Percentiles rank a stretch among this genome's conserved stretches.
phyloP scores from a whole-genome alignment of 139 green algal genomes.

The Pseudopediastrum boryanum region DNA sequence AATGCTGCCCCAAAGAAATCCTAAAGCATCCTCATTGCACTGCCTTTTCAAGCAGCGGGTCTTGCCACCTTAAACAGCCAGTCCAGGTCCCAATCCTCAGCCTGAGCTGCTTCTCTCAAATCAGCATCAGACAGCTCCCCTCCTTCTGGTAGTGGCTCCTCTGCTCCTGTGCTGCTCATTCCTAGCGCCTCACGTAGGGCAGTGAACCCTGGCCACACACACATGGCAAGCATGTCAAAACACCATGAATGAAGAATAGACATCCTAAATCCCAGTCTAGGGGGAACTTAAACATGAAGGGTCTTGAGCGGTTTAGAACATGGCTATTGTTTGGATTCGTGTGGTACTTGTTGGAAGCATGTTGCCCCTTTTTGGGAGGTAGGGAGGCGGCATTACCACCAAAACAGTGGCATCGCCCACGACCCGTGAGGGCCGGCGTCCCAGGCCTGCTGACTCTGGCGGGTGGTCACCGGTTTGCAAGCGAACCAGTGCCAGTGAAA shows the following conservation, averaged over 20 bases:
- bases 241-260: neutral
- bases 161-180: constrained; percentile 24
- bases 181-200: constrained; percentile 25
- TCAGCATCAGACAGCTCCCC: neutral
- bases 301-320: neutral
- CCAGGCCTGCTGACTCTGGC: no score
- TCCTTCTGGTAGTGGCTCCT: neutral
- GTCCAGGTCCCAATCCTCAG: neutral
- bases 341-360: neutral
- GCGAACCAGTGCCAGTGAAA: no score
- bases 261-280: neutral
- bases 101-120: neutral
- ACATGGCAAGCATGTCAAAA: neutral
- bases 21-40: no score
- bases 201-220: constrained; percentile 13
- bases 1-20: no score
- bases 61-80: neutral
- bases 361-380: neutral
- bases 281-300: no score
- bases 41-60: no score
- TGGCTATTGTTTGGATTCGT: neutral
- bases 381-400: neutral
- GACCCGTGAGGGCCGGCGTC: neutral
- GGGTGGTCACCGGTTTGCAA: no score
- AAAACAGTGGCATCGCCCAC: neutral